Base-by-base conservation (phyloP, 352 stramenopile species). In the Globisporangium carolinianum region DNA sequence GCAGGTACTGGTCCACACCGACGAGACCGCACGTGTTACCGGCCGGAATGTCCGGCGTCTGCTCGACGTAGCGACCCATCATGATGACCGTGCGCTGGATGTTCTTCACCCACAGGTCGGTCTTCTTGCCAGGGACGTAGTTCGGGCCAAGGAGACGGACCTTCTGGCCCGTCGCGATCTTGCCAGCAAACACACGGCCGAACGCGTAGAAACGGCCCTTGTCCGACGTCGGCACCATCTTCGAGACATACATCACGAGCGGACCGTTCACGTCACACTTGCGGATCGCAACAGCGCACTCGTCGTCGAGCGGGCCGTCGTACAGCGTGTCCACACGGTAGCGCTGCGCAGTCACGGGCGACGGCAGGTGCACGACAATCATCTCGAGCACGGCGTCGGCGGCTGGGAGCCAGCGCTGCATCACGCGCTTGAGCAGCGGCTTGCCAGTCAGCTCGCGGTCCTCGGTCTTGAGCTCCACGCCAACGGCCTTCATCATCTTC, bases 61-160 rank as follows among this genome's bases (percentile, higher is more conserved):
- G 82, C 76, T 99, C 96, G 46, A 97, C 96, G 83, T 98, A 98
- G 71, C 95, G 90, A 65, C 97, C 97, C 97, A 99, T 99, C 97
- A 99, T 99, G 75, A 99, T 99, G 53, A 99, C 86, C 62, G 97
- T 99, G 86, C 97, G 96, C 83, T 99, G 97, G 68, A 99, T 99
- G 84, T 98, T 99, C 95, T 99, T 99, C 53, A 99, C 85, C 94
- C 96, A 99, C 58, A 99, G 79, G 64, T 99, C 97, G 1, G 93
- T 98, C 91, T 99, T 99, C 91, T 99, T 99, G 69, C 96, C 97
- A n/a, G 96, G 93, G 57, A 98, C 89, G 82, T 99, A 99, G 93
- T 99, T 99, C 55, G 97, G 96, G 77, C 97, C 97, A 51, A 99
- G 89, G 79, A 99, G 98, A 61, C 97, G 94, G 32, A 99, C 97